Evolutionary conservation across 331 rosid species (phyloP), one percentile per base, ranked within the genome.

Genomic region (Pyracantha coccinea): DNA sequence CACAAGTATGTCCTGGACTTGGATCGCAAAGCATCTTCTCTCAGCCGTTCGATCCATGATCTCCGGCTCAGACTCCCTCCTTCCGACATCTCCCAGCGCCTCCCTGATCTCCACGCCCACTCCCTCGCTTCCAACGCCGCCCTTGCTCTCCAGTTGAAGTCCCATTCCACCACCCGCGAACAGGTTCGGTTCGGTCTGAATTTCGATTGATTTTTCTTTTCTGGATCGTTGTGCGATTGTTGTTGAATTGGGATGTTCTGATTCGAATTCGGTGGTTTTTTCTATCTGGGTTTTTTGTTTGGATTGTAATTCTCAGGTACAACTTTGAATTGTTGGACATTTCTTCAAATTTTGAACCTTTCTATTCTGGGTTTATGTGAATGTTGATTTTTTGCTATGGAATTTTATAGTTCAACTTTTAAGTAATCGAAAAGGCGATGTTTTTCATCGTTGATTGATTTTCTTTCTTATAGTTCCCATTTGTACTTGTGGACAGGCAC

Each of bases 21-120:
- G 54, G 85, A 92, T 76, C 79, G 29, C 11, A 94, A 88, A 62
- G 87, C 92, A 0, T 52, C 78, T 38, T 83, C 92, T 80, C 85
- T 94, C 28, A 83, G 83, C 80, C 90, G 91, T 78, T 77, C 78
- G 85, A 92, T 94, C 85, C 89, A 85, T 1, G 97, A 92, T 87
- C 91, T 94, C 68, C 96, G 99, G 14, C 83, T 83, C 23, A 80
- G 97, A 76, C 76, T 94, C n/a, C 99, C 99, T 76, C 99, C 99
- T 1, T 93, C 86, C 0, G 92, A 92, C 67, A 88, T 94, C 28
- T 90, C 97, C 2, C 92, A 90, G 29, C 90, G 99, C 62, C 99
- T 94, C 23, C 99, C 99, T 73, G 96, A 92, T 67, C 95, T 94
- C 68, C 99, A 92, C 67, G 99, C 97, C 1, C 97, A 93, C 72